Evolutionary conservation across 192 early-diverging fungal genomes (phyloP), one percentile per base, ranked within the genome.

Genomic region (Coemansia sp.): DNA sequence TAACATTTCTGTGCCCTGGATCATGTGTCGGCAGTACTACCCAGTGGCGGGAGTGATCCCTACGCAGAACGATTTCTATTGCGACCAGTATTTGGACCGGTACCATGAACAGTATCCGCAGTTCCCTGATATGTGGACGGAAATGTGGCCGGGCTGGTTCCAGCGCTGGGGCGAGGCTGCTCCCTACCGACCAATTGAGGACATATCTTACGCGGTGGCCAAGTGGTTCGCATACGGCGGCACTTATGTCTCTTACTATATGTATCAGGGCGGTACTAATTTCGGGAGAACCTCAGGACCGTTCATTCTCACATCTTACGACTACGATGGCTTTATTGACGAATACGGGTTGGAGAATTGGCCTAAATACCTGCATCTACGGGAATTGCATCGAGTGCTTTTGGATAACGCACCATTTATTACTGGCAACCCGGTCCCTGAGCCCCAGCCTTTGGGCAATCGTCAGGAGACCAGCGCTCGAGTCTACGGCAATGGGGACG

Each of bases 221-320:
- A 73, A 85, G 61, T 90, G 85, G 72, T 85, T 86, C 74, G 84
- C 87, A 4, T 53, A 72, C 16, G 88, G 89, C 43, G 89, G 89
- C 61, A 86, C 84, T 0, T 89, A 87, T 67, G 71, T 86, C 16
- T 68, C 74, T 3, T 89, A 90, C 49, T 86, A 86, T 64, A 89
- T 87, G 88, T 90, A 84, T 66, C 88, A 90, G 60, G 90, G 90
- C 33, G 90, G 90, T 27, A 91, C 89, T 11, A 91, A 90, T 70
- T 90, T 88, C 73, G 89, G 87, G 16, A 74, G 82, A 50, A 72
- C 82, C 2, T 71, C 82, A 13, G 75, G 82, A 0, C 82, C 82
- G 24, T 76, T 84, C 58, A 71, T 80, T 36, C 52, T 27, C 18
- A 84, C 78, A 6, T 80, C 82, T 12, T 84, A 84, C 66, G 78